Evolutionary conservation across 495 filamentous ascomycete genomes (phyloP), one percentile per base, ranked within the genome.

Genomic region (Sordaria brevicollis): DNA sequence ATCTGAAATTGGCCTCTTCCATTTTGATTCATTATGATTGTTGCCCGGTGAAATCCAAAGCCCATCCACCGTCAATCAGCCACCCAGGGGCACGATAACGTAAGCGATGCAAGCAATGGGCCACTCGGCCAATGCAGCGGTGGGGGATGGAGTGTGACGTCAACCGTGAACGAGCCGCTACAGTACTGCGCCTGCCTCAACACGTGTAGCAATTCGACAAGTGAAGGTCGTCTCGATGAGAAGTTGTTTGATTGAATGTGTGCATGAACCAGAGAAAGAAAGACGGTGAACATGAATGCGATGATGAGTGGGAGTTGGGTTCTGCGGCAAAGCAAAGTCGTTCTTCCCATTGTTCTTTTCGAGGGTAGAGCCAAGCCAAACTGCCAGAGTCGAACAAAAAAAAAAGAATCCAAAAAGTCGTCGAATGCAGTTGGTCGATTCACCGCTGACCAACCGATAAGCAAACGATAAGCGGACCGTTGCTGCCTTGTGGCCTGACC

Each of bases 401-500:
- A 57, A 67, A 67, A 67, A 43, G 35, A 43, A 8, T 10, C 11
- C 35, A 43, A 67, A n/a, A 43, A 67, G 33, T 37, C 15, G 19
- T 29, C 35, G 31, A 17, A 38, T 49, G 35, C 35, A 31, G 35
- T 11, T 67, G 35, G 66, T 67, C 34, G 35, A 7, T 17, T 25
- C 3, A 38, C 33, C 66, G 66, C 35, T 17, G 35, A 67, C 35
- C 31, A 67, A 43, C 66, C 66, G 35, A 35, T 67, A 39, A 17
- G 66, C 19, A 67, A 11, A 35, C 9, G 80, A 35, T 34, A 21
- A 33, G 39, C 25, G 4, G 8, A 38, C 7, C 31, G 39, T 76
- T 71, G 49, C 34, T 76, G 77, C 75, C 76, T 77, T 76, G 69
- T 13, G 72, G 76, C 76, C 77, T 79, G 74, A 78, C 35, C 25